Evolutionary conservation across 257 asterid genomes (phyloP).

Genomic region (Solanum rostratum): DNA sequence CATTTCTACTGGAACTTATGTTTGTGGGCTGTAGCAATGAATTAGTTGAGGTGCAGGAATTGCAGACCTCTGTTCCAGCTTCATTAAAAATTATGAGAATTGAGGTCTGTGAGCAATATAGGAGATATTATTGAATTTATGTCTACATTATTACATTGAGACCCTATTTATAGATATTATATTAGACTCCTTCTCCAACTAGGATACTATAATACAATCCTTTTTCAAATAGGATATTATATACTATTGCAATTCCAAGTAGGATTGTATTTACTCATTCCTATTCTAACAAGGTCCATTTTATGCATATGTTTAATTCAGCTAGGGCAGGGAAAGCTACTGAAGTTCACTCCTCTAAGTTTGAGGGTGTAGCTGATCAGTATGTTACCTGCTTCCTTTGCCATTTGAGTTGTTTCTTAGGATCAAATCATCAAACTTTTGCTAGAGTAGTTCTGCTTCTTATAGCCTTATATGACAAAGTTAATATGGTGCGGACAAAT

Average conservation of each 20-base stretch:
- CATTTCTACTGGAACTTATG: not conserved
- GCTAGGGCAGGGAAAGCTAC: not conserved
- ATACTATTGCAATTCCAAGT: no score
- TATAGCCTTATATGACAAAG: not conserved
- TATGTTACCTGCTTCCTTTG: not conserved
- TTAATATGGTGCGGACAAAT: not conserved
- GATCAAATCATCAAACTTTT: not conserved
- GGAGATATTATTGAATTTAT: no score
- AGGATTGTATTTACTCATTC: no score
- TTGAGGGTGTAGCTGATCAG: not conserved
- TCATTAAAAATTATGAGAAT: not conserved
- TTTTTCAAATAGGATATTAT: no score
- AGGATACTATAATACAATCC: no score
- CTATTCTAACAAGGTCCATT: no score
- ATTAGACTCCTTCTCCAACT: no score
- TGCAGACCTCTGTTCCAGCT: not conserved
- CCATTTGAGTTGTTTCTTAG: not conserved
- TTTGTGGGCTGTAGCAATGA: not conserved
- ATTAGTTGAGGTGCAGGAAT: not conserved
- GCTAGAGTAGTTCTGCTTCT: not conserved
- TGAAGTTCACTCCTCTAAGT: not conserved
- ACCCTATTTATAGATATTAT: no score
- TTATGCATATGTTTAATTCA: not conserved
- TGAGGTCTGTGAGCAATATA: no score
- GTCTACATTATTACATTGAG: no score